A percentile compares a stretch with the other conserved stretches of the same genome.
Conservation (phyloP, 305 asterid genomes). For the Coffea humblotiana region DNA sequence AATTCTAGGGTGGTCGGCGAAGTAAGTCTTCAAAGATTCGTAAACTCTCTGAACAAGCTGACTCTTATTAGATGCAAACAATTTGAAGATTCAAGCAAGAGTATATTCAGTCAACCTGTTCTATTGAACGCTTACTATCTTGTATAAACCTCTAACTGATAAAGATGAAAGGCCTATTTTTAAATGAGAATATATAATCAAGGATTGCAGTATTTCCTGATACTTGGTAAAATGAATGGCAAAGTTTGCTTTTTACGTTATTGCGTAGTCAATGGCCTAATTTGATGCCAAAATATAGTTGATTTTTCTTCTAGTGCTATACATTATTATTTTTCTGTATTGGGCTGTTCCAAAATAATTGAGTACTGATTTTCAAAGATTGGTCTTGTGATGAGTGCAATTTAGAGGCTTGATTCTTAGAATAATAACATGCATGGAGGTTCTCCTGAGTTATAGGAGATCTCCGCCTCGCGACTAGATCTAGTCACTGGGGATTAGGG, state of each 20-base stretch:
- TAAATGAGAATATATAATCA: neutral
- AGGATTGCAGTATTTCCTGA: no score
- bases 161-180: neutral
- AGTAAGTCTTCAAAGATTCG: neutral
- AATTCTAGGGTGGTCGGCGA: slow-evolving; percentile 7
- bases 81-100: slow-evolving; percentile 12
- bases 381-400: neutral
- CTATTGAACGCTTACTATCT: neutral
- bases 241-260: neutral
- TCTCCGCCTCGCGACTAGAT: no score
- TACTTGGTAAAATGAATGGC: neutral
- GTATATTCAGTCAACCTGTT: slow-evolving; percentile 13
- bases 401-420: neutral
- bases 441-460: neutral
- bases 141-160: neutral
- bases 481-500: no score
- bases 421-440: neutral
- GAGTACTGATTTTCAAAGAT: neutral
- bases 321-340: neutral
- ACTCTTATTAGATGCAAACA: slow-evolving; percentile 16
- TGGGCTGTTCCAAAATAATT: neutral
- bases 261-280: neutral
- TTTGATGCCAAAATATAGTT: neutral
- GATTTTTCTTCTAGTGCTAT: neutral
- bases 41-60: neutral